Base-by-base conservation (phyloP, 2,329 filamentous ascomycete species). In the Aspergillus unguis region DNA sequence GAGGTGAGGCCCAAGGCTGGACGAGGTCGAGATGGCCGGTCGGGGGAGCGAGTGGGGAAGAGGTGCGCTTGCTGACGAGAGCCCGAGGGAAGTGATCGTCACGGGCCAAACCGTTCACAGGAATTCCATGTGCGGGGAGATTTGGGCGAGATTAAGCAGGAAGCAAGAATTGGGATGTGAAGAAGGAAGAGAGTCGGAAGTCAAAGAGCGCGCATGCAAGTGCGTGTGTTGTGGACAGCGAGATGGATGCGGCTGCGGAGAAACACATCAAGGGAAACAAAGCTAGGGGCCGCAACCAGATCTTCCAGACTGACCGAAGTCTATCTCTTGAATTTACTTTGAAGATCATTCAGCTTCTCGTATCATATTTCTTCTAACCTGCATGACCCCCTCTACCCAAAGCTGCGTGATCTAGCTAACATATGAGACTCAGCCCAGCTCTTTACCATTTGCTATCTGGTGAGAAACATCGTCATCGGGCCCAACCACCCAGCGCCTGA, bases 241-340 rank as follows among this genome's bases (percentile, higher is more conserved):
- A 36, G 48, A 47, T 42, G 50, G 55, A 61, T 61, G 57, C 56
- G 58, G 58, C 55, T 59, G 58, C 55, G 58, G 58, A 62, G 57
- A 62, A 60, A 56, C 44, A 50, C 46, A 56, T 54, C 42, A 52
- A 49, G 38, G 31, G 37, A 43, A 26, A 43, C 31, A 38, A 49
- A 56, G 46, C 56, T 48, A 57, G 54, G 57, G 56, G 54, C 56
- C 53, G 55, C 47, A 58, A 53, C 29, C 53, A 58, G 50, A 43
- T 23, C 28, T 10, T n/a, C 36, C 32, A 26, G 26, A 10, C 6
- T 31, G 28, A 23, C 33, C 26, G 26, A 17, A 42, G 29, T 17
- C 23, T 36, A 28, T 38, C 25, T 38, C 11, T 35, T 8, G 25
- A 32, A 17, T 42, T 42, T 33, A 35, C 32, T n/a, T 41, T 23